These are phyloP conservation scores for Mrakia blollopis DNA, from an alignment of 768 basidiomycete species.

Conservation along the genomic window DNA sequence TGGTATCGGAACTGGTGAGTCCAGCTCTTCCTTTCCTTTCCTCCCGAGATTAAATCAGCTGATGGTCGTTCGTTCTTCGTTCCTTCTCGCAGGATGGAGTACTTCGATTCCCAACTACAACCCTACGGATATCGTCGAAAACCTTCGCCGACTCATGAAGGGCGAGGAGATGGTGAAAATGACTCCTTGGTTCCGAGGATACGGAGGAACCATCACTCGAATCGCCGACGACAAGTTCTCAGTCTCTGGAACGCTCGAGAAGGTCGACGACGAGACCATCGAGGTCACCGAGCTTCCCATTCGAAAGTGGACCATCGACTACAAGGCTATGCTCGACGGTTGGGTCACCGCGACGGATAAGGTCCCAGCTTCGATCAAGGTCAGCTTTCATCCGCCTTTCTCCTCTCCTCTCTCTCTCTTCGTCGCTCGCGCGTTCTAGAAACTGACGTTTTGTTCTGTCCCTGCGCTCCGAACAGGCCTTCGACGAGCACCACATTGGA, in stretches of 20 bases:
- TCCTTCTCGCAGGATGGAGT: slow-evolving; percentile 69
- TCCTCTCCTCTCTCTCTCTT: background rate
- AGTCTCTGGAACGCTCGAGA: slow-evolving; percentile 65
- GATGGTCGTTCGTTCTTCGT: background rate
- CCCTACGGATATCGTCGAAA: slow-evolving; percentile 80
- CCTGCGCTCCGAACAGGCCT: slow-evolving; percentile 60
- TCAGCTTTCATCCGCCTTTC: slow-evolving; percentile 32
- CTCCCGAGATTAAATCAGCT: too few species aligned
- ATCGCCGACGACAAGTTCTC: slow-evolving; percentile 59
- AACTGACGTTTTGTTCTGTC: background rate
- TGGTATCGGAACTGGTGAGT: slow-evolving; percentile 87
- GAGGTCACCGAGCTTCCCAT: slow-evolving; percentile 95
- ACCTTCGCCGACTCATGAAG: slow-evolving; percentile 78
- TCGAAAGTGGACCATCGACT: slow-evolving; percentile 87
- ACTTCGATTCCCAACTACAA: slow-evolving; percentile 89
- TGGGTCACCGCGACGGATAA: slow-evolving; percentile 76
- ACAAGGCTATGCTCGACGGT: slow-evolving; percentile 83
- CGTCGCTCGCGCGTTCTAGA: too few species aligned
- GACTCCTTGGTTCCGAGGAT: slow-evolving; percentile 97
- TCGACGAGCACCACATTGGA: slow-evolving; percentile 94
- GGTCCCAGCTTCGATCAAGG: slow-evolving; percentile 75
- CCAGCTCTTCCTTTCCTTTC: background rate
- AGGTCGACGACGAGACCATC: slow-evolving; percentile 79
- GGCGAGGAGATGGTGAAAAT: slow-evolving; percentile 77
- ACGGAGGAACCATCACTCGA: slow-evolving; percentile 45